Evolutionary conservation across 768 basidiomycete species (phyloP).

Genomic region (Cyclocybe cylindracea): DNA sequence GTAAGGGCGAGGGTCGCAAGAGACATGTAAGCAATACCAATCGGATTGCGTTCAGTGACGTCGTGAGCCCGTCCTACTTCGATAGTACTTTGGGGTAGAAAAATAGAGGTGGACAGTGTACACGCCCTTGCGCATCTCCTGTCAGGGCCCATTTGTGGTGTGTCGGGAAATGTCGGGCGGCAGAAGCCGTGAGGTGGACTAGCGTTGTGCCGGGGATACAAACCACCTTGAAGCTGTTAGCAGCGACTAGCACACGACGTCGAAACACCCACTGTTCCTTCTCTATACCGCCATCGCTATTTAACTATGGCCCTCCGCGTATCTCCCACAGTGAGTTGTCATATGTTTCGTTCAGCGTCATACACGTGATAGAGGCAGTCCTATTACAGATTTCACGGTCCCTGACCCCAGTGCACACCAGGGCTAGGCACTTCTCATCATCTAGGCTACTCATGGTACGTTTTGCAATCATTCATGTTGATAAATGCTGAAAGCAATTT

Average conservation of each 20-base stretch:
- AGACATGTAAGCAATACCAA: too few relatives aligned
- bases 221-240: neutral
- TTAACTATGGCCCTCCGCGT: constrained; percentile 17
- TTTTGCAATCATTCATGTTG: neutral
- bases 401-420: constrained; percentile 12
- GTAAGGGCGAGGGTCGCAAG: too few relatives aligned
- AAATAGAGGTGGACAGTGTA: neutral
- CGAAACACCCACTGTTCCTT: neutral
- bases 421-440: constrained; percentile 33
- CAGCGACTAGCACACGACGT: neutral
- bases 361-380: constrained; percentile 32
- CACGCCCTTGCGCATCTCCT: too few relatives aligned
- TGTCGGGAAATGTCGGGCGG: constrained; percentile 27
- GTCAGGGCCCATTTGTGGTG: neutral
- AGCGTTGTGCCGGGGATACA: neutral
- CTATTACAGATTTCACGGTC: constrained; percentile 25
- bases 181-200: constrained; percentile 17
- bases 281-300: constrained; percentile 13
- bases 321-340: neutral
- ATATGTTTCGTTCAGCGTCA: constrained; percentile 2
- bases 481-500: neutral
- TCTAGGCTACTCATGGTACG: constrained; percentile 31
- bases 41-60: too few relatives aligned
- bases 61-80: too few relatives aligned
- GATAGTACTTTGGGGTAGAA: neutral